Evolutionary conservation across 345 rosid species (phyloP).

Genomic region (Rhodomyrtus tomentosa): DNA sequence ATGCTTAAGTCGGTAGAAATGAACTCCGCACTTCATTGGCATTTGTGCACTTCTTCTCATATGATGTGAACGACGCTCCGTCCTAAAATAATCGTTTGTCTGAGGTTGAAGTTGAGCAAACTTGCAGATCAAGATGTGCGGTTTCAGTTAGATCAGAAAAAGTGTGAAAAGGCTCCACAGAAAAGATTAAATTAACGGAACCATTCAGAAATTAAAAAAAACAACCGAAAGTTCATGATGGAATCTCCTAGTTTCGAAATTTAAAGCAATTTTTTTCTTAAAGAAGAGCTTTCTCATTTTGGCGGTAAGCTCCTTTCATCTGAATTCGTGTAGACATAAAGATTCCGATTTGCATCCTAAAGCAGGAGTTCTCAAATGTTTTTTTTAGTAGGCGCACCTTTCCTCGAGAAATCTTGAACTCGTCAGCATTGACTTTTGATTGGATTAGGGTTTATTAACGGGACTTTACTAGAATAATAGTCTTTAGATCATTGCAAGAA

Average conservation of each 20-base stretch:
- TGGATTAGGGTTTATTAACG: no score
- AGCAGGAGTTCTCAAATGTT: background rate
- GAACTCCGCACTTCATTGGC: background rate
- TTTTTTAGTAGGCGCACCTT: background rate
- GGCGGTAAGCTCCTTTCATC: background rate
- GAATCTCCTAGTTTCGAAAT: background rate
- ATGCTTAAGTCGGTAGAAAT: background rate
- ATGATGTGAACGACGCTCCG: background rate
- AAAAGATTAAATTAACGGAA: background rate
- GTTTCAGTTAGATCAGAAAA: background rate
- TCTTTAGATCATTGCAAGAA: no score
- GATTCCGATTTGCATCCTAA: background rate
- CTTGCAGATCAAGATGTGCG: background rate
- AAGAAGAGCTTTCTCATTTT: background rate
- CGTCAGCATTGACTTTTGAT: no score
- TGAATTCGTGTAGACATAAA: background rate
- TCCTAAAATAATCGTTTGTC: background rate
- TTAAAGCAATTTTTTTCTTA: no score
- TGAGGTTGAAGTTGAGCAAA: background rate
- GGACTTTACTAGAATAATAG: no score
- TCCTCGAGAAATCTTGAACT: background rate
- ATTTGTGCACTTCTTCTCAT: background rate
- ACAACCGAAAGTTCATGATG: background rate
- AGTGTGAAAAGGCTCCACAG: background rate
- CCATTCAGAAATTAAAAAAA: background rate